A percentile compares a stretch with the other conserved stretches of the same genome.
phyloP scores from a whole-genome alignment of 495 filamentous ascomycete genomes.

The Poronia punctata region DNA sequence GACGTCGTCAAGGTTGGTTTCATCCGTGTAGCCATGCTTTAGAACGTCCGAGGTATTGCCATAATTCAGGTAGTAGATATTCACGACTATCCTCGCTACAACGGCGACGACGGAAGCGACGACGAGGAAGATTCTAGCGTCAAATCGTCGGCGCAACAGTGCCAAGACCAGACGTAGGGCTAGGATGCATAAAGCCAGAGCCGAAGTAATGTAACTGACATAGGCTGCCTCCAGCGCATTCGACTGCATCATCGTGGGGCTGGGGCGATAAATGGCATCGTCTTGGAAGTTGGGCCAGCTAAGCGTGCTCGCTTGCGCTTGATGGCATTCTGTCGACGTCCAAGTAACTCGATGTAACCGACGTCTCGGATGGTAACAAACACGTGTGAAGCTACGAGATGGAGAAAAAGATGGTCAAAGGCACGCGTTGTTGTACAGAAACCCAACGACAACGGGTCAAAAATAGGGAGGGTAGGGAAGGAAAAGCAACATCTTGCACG shows the following conservation, averaged over 20 bases:
- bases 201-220: slow-evolving; percentile 16
- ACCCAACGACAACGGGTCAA: too few relatives aligned
- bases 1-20: slow-evolving; percentile 5
- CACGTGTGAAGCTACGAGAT: too few relatives aligned
- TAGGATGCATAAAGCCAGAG: slow-evolving; percentile 15
- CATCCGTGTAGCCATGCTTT: slow-evolving; percentile 8
- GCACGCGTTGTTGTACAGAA: too few relatives aligned
- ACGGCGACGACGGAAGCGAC: slow-evolving; percentile 15
- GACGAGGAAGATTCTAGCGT: slow-evolving; percentile 17
- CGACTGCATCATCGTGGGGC: not conserved
- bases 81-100: slow-evolving; percentile 14
- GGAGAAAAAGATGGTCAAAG: too few relatives aligned
- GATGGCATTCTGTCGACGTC: too few relatives aligned
- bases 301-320: too few relatives aligned
- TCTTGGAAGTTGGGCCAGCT: not conserved
- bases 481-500: too few relatives aligned
- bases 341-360: too few relatives aligned
- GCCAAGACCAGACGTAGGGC: slow-evolving; percentile 12
- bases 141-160: slow-evolving; percentile 19
- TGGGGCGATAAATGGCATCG: not conserved
- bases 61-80: slow-evolving; percentile 15
- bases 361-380: too few relatives aligned
- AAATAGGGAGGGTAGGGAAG: too few relatives aligned
- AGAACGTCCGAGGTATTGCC: slow-evolving; percentile 18
- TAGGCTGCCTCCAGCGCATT: slow-evolving; percentile 7